Evolutionary conservation across 495 filamentous ascomycete genomes (phyloP).

Genomic region (Aspergillus mulundensis): DNA sequence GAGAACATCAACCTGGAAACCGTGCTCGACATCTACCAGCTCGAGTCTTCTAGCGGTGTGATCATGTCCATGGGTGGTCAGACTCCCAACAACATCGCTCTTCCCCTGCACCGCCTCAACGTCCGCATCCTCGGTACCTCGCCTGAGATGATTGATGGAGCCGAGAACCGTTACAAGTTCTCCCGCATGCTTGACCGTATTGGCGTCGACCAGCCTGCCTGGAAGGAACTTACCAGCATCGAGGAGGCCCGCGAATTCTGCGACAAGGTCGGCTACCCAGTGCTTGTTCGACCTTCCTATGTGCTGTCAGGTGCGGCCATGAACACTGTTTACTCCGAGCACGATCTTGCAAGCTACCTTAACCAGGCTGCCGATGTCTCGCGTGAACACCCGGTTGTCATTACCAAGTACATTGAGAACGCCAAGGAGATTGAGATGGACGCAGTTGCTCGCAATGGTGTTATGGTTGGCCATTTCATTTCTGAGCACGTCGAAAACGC

Average conservation of each 20-base stretch:
- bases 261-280: constrained; percentile 83
- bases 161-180: constrained; percentile 98
- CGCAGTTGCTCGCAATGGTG: constrained; percentile 82
- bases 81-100: constrained; percentile 96
- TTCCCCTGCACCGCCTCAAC: constrained; percentile 81
- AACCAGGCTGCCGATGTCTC: constrained; percentile 87
- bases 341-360: constrained; percentile 86
- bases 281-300: constrained; percentile 93
- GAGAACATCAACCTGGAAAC: constrained; percentile 97
- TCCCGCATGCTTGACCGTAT: constrained; percentile 95
- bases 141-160: constrained; percentile 97
- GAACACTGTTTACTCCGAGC: constrained; percentile 95
- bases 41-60: constrained; percentile 84
- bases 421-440: constrained; percentile 98
- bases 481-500: constrained; percentile 97
- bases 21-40: constrained; percentile 89
- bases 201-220: constrained; percentile 89
- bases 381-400: constrained; percentile 97
- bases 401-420: constrained; percentile 97
- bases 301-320: constrained; percentile 97
- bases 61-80: constrained; percentile 98
- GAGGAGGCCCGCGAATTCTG: constrained; percentile 85
- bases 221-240: constrained; percentile 94
- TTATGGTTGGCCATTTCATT: constrained; percentile 87
- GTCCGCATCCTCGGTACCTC: constrained; percentile 93